Percentiles rank a stretch among this genome's conserved stretches.
Evolutionary conservation across 2,329 filamentous ascomycete genomes (phyloP).

Genomic region (Dryadomyces quercivorus): DNA sequence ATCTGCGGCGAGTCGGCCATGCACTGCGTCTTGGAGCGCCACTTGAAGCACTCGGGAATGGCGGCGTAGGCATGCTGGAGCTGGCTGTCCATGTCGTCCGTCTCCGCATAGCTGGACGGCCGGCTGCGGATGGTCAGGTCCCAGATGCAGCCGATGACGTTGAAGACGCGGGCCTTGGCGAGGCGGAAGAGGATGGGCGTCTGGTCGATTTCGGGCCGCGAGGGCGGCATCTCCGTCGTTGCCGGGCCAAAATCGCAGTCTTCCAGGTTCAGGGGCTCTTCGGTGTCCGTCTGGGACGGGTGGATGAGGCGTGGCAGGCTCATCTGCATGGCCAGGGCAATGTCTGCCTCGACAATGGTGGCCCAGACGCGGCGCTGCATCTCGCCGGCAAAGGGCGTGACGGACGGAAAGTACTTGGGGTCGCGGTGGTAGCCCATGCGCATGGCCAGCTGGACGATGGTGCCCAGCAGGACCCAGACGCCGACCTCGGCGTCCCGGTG

Average conservation of each 20-base stretch:
- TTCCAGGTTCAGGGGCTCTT: conserved; percentile 25
- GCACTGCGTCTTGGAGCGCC: conserved; percentile 15
- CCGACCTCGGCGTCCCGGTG: conserved; percentile 18
- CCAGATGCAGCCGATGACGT: background rate
- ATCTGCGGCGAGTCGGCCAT: conserved; percentile 15
- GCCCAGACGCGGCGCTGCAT: conserved; percentile 28
- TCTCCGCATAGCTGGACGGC: conserved; percentile 9
- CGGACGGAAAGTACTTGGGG: conserved; percentile 14
- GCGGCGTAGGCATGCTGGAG: conserved; percentile 10
- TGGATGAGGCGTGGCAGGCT: conserved; percentile 33
- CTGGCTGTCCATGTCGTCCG: conserved; percentile 12
- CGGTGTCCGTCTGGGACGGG: conserved; percentile 14
- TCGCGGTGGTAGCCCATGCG: conserved; percentile 31
- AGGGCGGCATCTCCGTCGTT: conserved; percentile 18
- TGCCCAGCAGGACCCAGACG: conserved; percentile 26
- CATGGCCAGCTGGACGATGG: conserved; percentile 24
- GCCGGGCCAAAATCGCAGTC: conserved; percentile 25
- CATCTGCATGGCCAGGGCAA: conserved; percentile 31
- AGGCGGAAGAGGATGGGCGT: conserved; percentile 16
- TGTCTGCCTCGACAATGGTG: conserved; percentile 27
- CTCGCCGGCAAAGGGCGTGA: conserved; percentile 25
- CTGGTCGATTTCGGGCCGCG: conserved; percentile 8
- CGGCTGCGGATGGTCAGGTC: conserved; percentile 12
- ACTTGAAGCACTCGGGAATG: conserved; percentile 16
- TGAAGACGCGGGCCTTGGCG: conserved; percentile 16